Evolutionary conservation across 805 yeast genomes (phyloP), one percentile per base, ranked within the genome.

Genomic region (Nematodospora valgi): DNA sequence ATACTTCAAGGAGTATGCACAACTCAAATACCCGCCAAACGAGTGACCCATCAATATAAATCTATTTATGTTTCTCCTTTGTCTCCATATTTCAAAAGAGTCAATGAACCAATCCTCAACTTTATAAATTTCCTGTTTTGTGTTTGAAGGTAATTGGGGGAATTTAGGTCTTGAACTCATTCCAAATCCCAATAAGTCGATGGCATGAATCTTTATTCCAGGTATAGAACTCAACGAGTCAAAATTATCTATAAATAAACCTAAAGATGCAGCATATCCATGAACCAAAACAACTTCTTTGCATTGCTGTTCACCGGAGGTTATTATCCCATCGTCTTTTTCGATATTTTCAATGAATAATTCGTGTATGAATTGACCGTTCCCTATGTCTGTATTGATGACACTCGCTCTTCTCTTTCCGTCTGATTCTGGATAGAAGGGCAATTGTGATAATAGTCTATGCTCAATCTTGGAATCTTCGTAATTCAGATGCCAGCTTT

Each of bases 211-310:
- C 27, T 72, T 66, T 10, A 70, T 64, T 4, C 83, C 80, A 1
- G 77, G 76, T 7, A 81, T 60, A 4, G 62, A 47, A 6, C 68
- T 59, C 20, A 73, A 55, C 19, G 37, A 47, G 30, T 72, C 74
- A 44, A 86, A 76, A 51, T 86, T 91, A 42, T 82, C 76, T 49
- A 81, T 74, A 48, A 78, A 91, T 36, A 87, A 79, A 17, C 94
- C 91, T 10, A 88, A 73, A 1, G 95, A 86, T 0, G 98, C 95
- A 2, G 95, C 96, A 52, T 87, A 88, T 0, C 98, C 98, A 58
- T 91, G 98, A 4, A 93, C 61, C 42, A 91, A 58, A 2, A 93
- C 86, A 16, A 88, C 57, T 56, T 80, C 85, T 34, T 35, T 27
- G 18, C 16, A 29, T 25, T 23, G 17, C 8, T 27, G 29, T 26